Evolutionary conservation across 2,329 filamentous ascomycete species (phyloP).

Genomic region (Scedosporium aurantiacum): DNA sequence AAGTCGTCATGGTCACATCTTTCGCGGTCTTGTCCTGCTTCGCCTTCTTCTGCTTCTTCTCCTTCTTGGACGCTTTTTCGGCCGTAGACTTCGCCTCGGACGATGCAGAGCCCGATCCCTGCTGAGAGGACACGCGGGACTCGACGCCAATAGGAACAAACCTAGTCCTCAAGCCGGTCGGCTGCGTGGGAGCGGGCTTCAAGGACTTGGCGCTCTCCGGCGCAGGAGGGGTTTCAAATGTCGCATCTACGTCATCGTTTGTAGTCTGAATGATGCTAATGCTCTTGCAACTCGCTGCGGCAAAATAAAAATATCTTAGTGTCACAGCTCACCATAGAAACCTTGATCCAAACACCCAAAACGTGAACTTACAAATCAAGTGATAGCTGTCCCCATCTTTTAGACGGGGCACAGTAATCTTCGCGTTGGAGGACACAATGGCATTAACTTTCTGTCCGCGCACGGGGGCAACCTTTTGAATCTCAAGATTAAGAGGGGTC

Average conservation of each 20-base stretch:
- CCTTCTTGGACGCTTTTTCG: not conserved
- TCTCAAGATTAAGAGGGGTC: slow-evolving; percentile 2
- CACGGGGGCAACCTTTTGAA: not conserved
- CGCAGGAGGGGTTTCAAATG: not conserved
- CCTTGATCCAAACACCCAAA: not conserved
- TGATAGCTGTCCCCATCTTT: slow-evolving; percentile 1
- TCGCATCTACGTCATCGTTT: not conserved
- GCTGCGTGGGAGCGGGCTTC: slow-evolving; percentile 49
- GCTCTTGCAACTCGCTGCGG: slow-evolving; percentile 4
- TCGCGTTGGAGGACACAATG: not conserved
- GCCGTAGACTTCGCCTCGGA: not conserved
- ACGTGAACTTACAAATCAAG: not conserved
- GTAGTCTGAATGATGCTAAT: slow-evolving; percentile 5
- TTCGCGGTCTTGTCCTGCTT: slow-evolving; percentile 1
- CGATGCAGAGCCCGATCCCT: not conserved
- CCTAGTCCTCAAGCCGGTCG: slow-evolving; percentile 54
- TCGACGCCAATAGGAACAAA: slow-evolving; percentile 54
- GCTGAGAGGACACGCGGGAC: not conserved
- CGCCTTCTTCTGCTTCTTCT: slow-evolving; percentile 1
- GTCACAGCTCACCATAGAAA: not conserved
- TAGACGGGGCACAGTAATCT: not conserved
- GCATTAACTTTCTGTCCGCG: not conserved
- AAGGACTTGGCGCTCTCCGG: slow-evolving; percentile 6
- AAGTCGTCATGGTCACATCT: too few species aligned
- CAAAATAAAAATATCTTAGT: not conserved